Evolutionary conservation across 1,284 basidiomycete species (phyloP), one percentile per base, ranked within the genome.

Genomic region (Rhodotorula mucilaginosa): DNA sequence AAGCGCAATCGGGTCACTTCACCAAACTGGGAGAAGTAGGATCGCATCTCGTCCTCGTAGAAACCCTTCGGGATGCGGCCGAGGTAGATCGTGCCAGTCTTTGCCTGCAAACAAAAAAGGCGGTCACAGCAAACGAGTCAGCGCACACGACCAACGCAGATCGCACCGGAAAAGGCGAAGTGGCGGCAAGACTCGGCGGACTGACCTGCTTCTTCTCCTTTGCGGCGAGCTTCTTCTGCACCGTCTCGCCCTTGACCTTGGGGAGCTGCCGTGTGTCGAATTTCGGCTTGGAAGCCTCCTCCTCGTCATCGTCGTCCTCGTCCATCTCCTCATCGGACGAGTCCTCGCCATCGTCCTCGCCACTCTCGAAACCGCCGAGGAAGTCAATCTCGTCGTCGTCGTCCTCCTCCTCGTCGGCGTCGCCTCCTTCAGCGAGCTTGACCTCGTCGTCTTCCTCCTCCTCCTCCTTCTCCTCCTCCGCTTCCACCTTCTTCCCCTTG

Each of bases 11-110:
- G 89, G 5, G 91, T 90, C 58, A 99, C 88, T 61, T 90, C 87
- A 26, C 97, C 97, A 77, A 99, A 99, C 81, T 99, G 97, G 46
- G 88, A 86, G 79, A 99, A 97, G 83, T 99, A 99, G 16, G 88
- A 87, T 73, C 88, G 88, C 83, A 99, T 89, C 82, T 98, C 90
- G 68, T 91, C 90, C 82, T 99, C 97, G 82, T 93, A 96, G 83
- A 99, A 99, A 29, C 95, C 96, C 78, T 97, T 93, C 2, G 97
- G 97, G 74, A 99, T 86, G 73, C 93, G 88, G 21, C 93, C 90
- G 65, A 99, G 85, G 84, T 89, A 96, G 44, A 99, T 81, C 0
- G 96, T 92, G n/a, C 94, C 96, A 61, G 86, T 86, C 76, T 92
- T 88, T 54, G 73, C 69, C 74, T 76, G 63, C 46, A 34, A 54